Evolutionary conservation across 305 asterid genomes (phyloP).

Genomic region (Solanum hybrid): DNA sequence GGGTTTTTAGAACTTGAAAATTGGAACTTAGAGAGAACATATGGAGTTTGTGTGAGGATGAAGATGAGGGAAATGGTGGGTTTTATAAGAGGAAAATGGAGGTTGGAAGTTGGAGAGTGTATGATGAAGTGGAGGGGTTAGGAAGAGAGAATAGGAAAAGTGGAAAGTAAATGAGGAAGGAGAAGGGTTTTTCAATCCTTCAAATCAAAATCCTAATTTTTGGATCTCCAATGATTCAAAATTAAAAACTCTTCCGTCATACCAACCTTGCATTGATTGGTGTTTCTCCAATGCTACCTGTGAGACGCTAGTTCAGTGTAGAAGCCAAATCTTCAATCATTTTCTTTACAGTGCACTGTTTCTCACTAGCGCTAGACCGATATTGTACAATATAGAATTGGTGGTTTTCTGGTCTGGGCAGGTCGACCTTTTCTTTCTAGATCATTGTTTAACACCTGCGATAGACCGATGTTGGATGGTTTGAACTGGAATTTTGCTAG

Average conservation of each 20-base stretch:
- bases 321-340: background rate
- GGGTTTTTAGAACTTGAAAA: background rate
- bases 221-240: background rate
- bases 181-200: background rate
- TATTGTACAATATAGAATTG: background rate
- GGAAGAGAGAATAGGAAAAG: background rate
- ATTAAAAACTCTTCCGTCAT: background rate
- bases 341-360: background rate
- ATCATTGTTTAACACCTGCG: background rate
- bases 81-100: background rate
- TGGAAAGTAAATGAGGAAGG: background rate
- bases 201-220: background rate
- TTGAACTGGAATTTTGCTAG: background rate
- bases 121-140: background rate
- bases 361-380: background rate
- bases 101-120: background rate
- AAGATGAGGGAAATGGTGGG: background rate
- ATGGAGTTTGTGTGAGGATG: background rate
- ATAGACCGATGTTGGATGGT: background rate
- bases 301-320: background rate
- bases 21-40: background rate
- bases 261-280: background rate
- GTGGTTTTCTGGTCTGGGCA: background rate
- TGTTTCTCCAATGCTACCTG: background rate
- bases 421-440: background rate